phyloP scores from a whole-genome alignment of 2,329 filamentous ascomycete species.

The Trichoderma sp. region DNA sequence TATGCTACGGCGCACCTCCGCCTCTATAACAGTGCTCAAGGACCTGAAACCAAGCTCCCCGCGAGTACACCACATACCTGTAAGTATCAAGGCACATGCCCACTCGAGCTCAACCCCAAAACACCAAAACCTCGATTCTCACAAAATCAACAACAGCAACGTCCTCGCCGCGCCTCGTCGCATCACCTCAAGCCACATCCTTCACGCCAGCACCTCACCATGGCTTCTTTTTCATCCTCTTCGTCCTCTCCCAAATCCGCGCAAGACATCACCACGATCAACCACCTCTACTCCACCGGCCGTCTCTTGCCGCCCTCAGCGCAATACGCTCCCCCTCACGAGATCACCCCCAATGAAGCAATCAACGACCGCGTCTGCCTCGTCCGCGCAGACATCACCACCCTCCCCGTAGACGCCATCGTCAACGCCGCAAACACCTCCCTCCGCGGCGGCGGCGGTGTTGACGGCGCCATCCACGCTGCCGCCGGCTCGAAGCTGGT shows the following conservation, averaged over 20 bases:
- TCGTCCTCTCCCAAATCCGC: slow-evolving; percentile 33
- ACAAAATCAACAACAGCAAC: background rate
- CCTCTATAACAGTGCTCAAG: background rate
- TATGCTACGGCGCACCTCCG: background rate
- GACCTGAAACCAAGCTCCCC: background rate
- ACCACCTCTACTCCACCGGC: slow-evolving; percentile 61
- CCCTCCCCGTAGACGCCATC: slow-evolving; percentile 75
- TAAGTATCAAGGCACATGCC: background rate
- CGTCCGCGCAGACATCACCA: slow-evolving; percentile 80
- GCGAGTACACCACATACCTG: background rate
- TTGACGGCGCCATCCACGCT: slow-evolving; percentile 84
- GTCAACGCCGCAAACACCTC: slow-evolving; percentile 88
- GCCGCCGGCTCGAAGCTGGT: slow-evolving; percentile 74
- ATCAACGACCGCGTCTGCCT: slow-evolving; percentile 74
- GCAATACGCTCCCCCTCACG: slow-evolving; percentile 23
- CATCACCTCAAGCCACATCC: background rate
- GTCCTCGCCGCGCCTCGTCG: background rate
- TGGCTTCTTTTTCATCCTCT: background rate
- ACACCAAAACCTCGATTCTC: background rate
- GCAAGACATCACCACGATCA: slow-evolving; percentile 64
- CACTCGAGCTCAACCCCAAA: background rate
- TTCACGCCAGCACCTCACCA: background rate
- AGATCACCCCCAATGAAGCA: slow-evolving; percentile 40
- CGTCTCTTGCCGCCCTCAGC: slow-evolving; percentile 40
- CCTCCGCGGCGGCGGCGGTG: slow-evolving; percentile 85